Evolutionary conservation across 2,329 filamentous ascomycete genomes (phyloP).

Genomic region (Anisogramma anomala): DNA sequence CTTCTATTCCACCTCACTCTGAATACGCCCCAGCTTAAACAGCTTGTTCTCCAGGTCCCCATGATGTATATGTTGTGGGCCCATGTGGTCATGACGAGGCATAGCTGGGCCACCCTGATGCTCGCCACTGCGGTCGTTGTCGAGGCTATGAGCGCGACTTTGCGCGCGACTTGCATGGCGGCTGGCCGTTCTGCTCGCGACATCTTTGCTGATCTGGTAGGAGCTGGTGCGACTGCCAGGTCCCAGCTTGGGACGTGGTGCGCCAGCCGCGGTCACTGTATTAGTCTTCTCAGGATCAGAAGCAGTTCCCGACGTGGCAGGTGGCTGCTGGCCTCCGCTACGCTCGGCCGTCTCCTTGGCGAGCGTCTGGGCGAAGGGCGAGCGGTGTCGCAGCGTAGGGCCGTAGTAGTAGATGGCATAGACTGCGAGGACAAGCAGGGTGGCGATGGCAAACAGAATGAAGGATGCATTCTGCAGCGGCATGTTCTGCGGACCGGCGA

Average conservation of each 20-base stretch:
- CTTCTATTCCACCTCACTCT: conserved; percentile 11
- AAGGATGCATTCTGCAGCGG: conserved; percentile 40
- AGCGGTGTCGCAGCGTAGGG: conserved; percentile 45
- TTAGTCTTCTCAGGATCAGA: not conserved
- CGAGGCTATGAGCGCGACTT: conserved; percentile 10
- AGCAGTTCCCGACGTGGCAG: not conserved
- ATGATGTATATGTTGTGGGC: conserved; percentile 6
- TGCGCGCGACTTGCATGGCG: conserved; percentile 7
- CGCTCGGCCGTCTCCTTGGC: conserved; percentile 24
- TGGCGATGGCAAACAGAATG: conserved; percentile 51
- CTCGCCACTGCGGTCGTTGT: conserved; percentile 1
- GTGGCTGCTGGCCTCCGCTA: not conserved
- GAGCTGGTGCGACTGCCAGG: conserved; percentile 9
- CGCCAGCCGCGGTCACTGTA: too few species aligned
- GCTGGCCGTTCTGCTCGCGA: conserved; percentile 2
- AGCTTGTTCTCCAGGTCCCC: conserved; percentile 8
- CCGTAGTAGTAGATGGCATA: conserved; percentile 59
- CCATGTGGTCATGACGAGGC: conserved; percentile 1
- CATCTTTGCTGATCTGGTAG: conserved; percentile 8
- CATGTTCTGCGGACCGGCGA: conserved; percentile 32
- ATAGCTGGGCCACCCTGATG: not conserved
- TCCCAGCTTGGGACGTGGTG: conserved; percentile 7
- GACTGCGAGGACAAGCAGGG: conserved; percentile 49
- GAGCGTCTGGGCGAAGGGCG: conserved; percentile 54
- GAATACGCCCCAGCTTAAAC: conserved; percentile 9